Evolutionary conservation across 2,329 filamentous ascomycete genomes (phyloP).

Genomic region (Onygenales sp.): DNA sequence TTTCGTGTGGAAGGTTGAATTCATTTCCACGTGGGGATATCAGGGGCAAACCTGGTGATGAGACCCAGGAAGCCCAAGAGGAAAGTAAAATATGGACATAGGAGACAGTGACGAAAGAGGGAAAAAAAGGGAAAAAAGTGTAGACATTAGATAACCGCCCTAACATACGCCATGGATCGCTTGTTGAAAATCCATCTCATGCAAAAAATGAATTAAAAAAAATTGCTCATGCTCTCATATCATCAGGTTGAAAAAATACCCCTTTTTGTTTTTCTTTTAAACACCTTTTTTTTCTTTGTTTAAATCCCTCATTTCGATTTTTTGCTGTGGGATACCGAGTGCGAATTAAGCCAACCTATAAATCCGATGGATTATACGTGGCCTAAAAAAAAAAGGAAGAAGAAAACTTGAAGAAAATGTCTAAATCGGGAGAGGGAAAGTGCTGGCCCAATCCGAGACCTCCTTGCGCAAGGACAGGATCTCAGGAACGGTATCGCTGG

Average conservation of each 20-base stretch:
- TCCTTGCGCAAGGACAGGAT: conserved; percentile 82
- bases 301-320: neutral
- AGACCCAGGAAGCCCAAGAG: conserved; percentile 2
- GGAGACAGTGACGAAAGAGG: neutral
- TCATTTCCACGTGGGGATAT: conserved; percentile 1
- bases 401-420: neutral
- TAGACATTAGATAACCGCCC: conserved; percentile 1
- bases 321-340: neutral
- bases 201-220: conserved; percentile 9
- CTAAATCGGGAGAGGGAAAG: conserved; percentile 74
- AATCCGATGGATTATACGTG: neutral
- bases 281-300: neutral
- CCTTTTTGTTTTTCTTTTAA: conserved; percentile 6
- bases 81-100: neutral
- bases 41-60: conserved; percentile 5
- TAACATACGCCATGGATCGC: conserved; percentile 11
- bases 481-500: conserved; percentile 65
- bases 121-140: neutral
- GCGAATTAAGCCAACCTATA: neutral
- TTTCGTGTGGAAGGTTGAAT: conserved; percentile 3
- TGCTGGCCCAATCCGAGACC: conserved; percentile 75
- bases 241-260: conserved; percentile 12
- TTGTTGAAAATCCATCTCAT: conserved; percentile 16
- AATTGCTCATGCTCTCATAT: conserved; percentile 6
- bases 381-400: neutral